Evolutionary conservation across 768 basidiomycete species (phyloP).

Genomic region (Suillus alpinus): DNA sequence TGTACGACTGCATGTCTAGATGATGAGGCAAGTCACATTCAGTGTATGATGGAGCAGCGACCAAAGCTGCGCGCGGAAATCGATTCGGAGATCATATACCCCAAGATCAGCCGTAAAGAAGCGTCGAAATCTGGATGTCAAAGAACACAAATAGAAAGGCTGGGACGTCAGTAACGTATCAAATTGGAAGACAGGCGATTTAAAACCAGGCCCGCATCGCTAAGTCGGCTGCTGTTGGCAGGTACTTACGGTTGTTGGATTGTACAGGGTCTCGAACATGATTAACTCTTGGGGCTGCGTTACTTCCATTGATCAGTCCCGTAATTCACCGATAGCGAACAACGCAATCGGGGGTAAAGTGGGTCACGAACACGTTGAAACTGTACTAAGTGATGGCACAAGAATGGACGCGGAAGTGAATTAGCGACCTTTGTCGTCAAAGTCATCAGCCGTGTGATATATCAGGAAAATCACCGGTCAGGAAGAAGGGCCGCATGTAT

Average conservation of each 20-base stretch:
- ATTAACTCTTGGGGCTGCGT: conserved; percentile 26
- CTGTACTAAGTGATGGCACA: conserved; percentile 15
- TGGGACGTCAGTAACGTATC: conserved; percentile 27
- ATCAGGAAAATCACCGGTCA: conserved; percentile 32
- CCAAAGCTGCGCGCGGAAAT: conserved; percentile 22
- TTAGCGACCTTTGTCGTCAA: conserved; percentile 8
- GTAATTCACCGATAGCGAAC: conserved; percentile 25
- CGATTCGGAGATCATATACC: conserved; percentile 29
- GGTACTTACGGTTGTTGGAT: conserved; percentile 19
- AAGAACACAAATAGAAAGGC: conserved; percentile 15
- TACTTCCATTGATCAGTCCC: conserved; percentile 33
- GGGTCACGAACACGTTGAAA: conserved; percentile 32
- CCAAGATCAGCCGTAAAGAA: conserved; percentile 22
- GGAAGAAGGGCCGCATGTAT: conserved; percentile 4
- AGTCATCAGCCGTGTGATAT: conserved; percentile 20
- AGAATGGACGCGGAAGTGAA: conserved; percentile 28
- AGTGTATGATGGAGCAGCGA: conserved; percentile 21
- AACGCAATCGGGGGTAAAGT: conserved; percentile 22
- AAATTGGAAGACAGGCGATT: conserved; percentile 23
- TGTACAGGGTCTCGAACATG: conserved; percentile 25
- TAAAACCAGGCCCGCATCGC: conserved; percentile 27
- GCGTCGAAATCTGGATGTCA: conserved; percentile 17
- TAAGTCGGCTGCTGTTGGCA: conserved; percentile 24
- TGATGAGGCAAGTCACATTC: conserved; percentile 14
- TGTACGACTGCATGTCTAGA: conserved; percentile 23